These are phyloP conservation scores for Microsporum canis DNA, from an alignment of 2,329 filamentous ascomycete species.

Conservation along the genomic window DNA sequence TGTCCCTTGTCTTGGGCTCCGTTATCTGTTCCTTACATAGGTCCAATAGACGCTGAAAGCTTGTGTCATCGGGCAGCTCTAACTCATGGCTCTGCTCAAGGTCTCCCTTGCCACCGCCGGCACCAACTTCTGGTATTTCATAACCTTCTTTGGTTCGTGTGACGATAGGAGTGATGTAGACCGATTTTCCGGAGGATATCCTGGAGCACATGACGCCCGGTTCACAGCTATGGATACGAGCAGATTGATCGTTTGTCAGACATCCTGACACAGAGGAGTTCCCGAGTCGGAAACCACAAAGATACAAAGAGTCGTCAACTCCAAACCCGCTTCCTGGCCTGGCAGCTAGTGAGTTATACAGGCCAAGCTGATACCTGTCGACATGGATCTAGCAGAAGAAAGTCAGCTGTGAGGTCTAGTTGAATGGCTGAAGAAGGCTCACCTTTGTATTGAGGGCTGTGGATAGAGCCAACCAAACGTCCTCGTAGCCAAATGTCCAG, in stretches of 20 bases:
- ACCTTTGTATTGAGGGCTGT: constrained; percentile 56
- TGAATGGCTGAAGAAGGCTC: constrained; percentile 7
- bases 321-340: constrained; percentile 31
- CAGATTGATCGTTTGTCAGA: constrained; percentile 47
- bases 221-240: constrained; percentile 77
- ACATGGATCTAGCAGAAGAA: constrained; percentile 57
- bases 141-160: constrained; percentile 44
- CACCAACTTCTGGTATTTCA: constrained; percentile 60
- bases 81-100: constrained; percentile 57
- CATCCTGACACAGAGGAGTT: constrained; percentile 61
- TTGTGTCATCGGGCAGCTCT: constrained; percentile 41
- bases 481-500: constrained; percentile 91
- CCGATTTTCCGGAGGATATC: constrained; percentile 41
- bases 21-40: constrained; percentile 38
- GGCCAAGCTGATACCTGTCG: constrained; percentile 62
- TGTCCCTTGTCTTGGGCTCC: constrained; percentile 20
- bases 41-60: constrained; percentile 43
- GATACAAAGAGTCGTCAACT: constrained; percentile 50
- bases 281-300: constrained; percentile 64
- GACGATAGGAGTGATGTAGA: constrained; percentile 71
- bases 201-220: constrained; percentile 44
- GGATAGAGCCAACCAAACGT: constrained; percentile 76
- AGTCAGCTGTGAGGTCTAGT: constrained; percentile 7
- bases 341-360: constrained; percentile 56
- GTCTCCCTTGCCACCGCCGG: constrained; percentile 70